Conservation (phyloP, 1,284 basidiomycete genomes). For the Schizophyllum amplum region DNA sequence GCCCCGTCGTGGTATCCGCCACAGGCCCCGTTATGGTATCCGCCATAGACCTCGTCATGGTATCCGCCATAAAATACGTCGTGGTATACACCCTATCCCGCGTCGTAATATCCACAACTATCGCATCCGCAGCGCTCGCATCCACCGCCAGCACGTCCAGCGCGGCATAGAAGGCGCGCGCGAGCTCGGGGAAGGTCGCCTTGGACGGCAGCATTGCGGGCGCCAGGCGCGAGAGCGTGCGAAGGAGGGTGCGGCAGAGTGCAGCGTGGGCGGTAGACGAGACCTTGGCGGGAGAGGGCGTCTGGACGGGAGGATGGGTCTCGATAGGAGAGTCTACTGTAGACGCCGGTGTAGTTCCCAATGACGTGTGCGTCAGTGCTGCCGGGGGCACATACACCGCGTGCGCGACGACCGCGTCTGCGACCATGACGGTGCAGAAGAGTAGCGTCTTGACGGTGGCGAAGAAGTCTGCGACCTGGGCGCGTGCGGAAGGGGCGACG, state of each 20-base stretch:
- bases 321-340: background rate
- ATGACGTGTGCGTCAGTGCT: no score
- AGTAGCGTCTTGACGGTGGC: constrained; percentile 55
- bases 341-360: no score
- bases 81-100: background rate
- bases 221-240: constrained; percentile 52
- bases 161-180: constrained; percentile 62
- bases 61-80: no score
- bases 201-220: constrained; percentile 59
- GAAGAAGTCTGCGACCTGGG: constrained; percentile 36
- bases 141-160: constrained; percentile 56
- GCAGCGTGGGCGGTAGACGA: no score
- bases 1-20: no score
- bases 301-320: background rate
- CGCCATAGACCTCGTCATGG: no score
- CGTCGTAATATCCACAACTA: background rate
- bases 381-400: constrained; percentile 41
- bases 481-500: constrained; percentile 6
- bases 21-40: no score
- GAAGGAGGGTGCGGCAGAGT: constrained; percentile 42
- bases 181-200: constrained; percentile 51
- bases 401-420: constrained; percentile 50
- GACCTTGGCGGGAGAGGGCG: no score
- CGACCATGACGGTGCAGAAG: constrained; percentile 61
- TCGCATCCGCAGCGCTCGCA: constrained; percentile 8